phyloP scores from a whole-genome alignment of 805 yeast species.

The Lachancea sp. region DNA sequence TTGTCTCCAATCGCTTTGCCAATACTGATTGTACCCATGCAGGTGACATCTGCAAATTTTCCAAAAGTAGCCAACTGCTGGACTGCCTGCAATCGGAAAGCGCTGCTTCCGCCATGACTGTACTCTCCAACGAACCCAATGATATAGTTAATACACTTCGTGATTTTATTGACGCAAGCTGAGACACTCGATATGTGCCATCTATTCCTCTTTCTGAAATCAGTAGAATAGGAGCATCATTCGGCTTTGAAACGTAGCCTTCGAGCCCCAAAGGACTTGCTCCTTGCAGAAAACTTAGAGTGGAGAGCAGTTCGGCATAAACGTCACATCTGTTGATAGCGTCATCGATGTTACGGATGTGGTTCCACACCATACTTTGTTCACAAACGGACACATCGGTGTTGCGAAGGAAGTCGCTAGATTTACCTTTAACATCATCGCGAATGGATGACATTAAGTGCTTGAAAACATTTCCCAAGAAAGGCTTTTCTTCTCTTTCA shows the following conservation, averaged over 20 bases:
- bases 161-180: slow-evolving; percentile 34
- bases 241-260: slow-evolving; percentile 12
- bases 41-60: slow-evolving; percentile 71
- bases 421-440: too few relatives aligned
- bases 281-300: neutral
- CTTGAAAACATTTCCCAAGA: slow-evolving; percentile 5
- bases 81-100: slow-evolving; percentile 39
- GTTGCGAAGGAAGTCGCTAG: neutral
- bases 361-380: neutral
- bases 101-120: slow-evolving; percentile 49
- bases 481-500: slow-evolving; percentile 1
- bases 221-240: slow-evolving; percentile 36
- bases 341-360: neutral
- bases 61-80: slow-evolving; percentile 70
- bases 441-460: neutral
- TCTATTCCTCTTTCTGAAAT: slow-evolving; percentile 61
- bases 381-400: neutral
- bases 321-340: neutral
- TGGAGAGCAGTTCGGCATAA: neutral
- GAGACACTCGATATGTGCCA: slow-evolving; percentile 49
- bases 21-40: slow-evolving; percentile 51
- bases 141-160: slow-evolving; percentile 43
- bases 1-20: slow-evolving; percentile 34
- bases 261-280: slow-evolving; percentile 8
- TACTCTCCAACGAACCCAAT: slow-evolving; percentile 70